Evolutionary conservation across 2,329 filamentous ascomycete genomes (phyloP).

Genomic region (Sclerotinia borealis): DNA sequence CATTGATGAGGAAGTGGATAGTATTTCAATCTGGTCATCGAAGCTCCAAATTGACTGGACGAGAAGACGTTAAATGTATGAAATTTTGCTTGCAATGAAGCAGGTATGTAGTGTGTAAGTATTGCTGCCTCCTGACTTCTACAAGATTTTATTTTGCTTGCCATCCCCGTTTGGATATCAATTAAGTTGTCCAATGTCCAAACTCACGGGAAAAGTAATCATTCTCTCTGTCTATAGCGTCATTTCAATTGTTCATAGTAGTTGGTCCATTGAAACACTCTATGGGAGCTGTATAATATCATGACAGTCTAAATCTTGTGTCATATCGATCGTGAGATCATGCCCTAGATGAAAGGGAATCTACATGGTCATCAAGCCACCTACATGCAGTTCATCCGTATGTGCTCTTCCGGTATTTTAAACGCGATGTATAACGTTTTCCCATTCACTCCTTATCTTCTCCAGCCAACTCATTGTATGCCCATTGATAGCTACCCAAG

Average conservation of each 20-base stretch:
- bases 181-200: neutral
- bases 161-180: too few relatives aligned
- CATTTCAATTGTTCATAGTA: neutral
- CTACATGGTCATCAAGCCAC: neutral
- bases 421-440: neutral
- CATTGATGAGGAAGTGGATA: neutral
- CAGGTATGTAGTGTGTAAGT: neutral
- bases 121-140: neutral
- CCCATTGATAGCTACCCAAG: slow-evolving; percentile 87
- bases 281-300: neutral
- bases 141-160: neutral
- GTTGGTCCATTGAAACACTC: neutral
- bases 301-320: neutral
- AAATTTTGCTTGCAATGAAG: neutral
- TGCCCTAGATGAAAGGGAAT: neutral
- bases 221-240: too few relatives aligned
- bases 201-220: neutral
- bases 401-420: neutral
- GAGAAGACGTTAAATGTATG: neutral
- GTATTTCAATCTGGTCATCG: neutral
- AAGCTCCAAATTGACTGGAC: neutral
- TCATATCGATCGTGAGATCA: slow-evolving; percentile 4
- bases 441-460: slow-evolving; percentile 4
- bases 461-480: slow-evolving; percentile 61
- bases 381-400: neutral